Percentiles rank a stretch among this genome's conserved stretches.
Evolutionary conservation across 441 rosid species (phyloP).

Genomic region (Geranium incanum): DNA sequence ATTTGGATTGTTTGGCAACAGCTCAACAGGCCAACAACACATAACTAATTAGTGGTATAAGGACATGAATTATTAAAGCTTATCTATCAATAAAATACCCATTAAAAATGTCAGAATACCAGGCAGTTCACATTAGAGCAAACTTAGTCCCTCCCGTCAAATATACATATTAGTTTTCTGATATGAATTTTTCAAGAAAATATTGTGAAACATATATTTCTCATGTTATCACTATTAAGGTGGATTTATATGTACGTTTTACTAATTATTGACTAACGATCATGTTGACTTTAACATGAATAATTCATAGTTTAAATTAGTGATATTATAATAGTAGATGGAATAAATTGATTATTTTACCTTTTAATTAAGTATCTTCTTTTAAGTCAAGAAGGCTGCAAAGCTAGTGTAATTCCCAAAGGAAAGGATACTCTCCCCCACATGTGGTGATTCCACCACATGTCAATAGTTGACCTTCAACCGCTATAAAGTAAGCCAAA

Average conservation of each 20-base stretch:
- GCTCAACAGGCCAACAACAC: neutral
- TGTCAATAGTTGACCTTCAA: neutral
- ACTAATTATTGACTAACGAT: too few species aligned
- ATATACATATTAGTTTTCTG: too few species aligned
- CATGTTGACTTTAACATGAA: too few species aligned
- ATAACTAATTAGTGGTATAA: neutral
- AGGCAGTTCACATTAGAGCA: neutral
- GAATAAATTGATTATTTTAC: neutral
- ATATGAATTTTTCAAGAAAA: too few species aligned
- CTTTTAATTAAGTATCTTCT: neutral
- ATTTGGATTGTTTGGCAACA: neutral
- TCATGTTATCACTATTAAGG: too few species aligned
- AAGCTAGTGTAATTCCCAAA: slow-evolving; percentile 4
- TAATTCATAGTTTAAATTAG: too few species aligned
- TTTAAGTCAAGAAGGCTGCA: neutral
- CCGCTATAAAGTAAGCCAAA: neutral
- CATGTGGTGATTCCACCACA: neutral
- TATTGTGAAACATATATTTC: too few species aligned
- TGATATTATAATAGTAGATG: too few species aligned
- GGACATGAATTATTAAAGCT: neutral
- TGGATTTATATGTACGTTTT: too few species aligned
- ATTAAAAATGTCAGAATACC: neutral
- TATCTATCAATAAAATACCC: too few species aligned
- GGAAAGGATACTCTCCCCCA: neutral
- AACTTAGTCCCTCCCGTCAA: too few species aligned